phyloP scores from a whole-genome alignment of 345 rosid genomes.

The Eucalyptus marginata region DNA sequence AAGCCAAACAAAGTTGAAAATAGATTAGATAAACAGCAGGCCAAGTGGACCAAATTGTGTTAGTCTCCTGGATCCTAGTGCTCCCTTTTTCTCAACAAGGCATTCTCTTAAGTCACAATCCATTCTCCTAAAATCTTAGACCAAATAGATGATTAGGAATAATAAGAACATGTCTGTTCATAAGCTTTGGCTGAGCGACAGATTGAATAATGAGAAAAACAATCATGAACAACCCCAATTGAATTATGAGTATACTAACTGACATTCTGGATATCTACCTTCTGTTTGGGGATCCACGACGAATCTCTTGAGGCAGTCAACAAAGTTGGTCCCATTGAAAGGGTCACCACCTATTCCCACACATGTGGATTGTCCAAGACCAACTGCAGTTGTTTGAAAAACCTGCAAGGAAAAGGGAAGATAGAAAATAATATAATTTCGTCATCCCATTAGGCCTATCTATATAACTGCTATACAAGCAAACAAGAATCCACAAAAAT shows the following conservation, averaged over 20 bases:
- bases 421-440: not conserved
- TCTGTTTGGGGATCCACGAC: slow-evolving; percentile 91
- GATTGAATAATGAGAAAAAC: not conserved
- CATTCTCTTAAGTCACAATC: not conserved
- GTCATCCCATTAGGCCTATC: not conserved
- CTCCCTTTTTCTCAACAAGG: not conserved
- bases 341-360: slow-evolving; percentile 98
- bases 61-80: not conserved
- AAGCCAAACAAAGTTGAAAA: not conserved
- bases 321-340: slow-evolving; percentile 93
- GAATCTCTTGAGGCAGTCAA: slow-evolving; percentile 81
- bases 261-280: slow-evolving; percentile 30
- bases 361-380: slow-evolving; percentile 92
- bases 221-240: not conserved
- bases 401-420: slow-evolving; percentile 33
- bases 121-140: not conserved
- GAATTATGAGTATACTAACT: not conserved
- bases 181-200: not conserved
- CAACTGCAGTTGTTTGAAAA: slow-evolving; percentile 94
- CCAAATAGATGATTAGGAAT: not conserved
- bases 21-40: not conserved
- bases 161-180: not conserved
- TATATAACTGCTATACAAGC: not conserved
- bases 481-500: not conserved
- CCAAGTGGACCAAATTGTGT: not conserved